Evolutionary conservation across 2,329 filamentous ascomycete genomes (phyloP).

Genomic region (Sporothrix variecibatus): DNA sequence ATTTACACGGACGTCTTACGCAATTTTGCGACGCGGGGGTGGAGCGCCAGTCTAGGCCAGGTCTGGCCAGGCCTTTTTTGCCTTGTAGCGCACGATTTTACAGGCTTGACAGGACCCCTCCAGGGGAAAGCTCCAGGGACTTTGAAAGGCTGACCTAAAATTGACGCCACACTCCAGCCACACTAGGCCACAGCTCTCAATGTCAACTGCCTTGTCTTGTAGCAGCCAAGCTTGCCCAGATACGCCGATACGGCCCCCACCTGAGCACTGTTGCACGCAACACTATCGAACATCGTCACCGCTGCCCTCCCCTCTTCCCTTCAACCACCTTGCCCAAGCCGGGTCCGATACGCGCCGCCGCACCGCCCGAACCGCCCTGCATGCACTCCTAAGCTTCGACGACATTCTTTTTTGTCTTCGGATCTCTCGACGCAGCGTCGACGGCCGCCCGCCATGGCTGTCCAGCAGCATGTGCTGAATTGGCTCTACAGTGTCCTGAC

Average conservation of each 20-base stretch:
- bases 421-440: neutral
- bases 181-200: neutral
- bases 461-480: constrained; percentile 86
- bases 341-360: neutral
- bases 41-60: neutral
- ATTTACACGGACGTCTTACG: neutral
- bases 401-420: too few relatives aligned
- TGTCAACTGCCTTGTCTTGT: neutral
- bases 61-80: neutral
- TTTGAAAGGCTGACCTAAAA: neutral
- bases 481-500: constrained; percentile 93
- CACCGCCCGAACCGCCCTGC: constrained; percentile 1
- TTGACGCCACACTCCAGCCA: constrained; percentile 13
- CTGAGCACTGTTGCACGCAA: constrained; percentile 4
- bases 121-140: neutral
- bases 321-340: neutral
- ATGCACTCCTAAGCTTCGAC: neutral
- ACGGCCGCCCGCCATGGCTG: constrained; percentile 53
- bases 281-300: constrained; percentile 15
- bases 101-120: neutral
- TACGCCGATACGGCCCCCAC: neutral
- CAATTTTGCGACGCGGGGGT: constrained; percentile 15
- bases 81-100: neutral
- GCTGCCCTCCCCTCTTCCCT: too few relatives aligned
- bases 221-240: constrained; percentile 13